These are phyloP conservation scores for Furcasterigmium furcatum DNA, from an alignment of 2,329 filamentous ascomycete species.

Conservation along the genomic window DNA sequence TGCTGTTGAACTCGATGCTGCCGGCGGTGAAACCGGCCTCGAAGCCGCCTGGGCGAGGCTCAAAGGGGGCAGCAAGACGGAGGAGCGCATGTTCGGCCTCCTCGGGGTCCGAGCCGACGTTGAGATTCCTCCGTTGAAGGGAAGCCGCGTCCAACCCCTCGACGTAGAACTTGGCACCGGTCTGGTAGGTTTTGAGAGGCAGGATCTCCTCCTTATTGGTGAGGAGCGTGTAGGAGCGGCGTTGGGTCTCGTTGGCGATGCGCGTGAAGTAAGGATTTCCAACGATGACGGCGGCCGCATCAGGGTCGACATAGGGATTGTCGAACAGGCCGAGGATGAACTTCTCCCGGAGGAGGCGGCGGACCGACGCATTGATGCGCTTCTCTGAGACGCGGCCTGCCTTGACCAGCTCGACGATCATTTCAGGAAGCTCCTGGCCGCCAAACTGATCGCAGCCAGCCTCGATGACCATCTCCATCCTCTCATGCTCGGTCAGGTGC, in stretches of 20 bases:
- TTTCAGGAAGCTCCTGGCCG: conserved; percentile 43
- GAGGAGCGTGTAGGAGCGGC: conserved; percentile 21
- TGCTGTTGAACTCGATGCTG: conserved; percentile 32
- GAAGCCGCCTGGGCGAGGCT: conserved; percentile 35
- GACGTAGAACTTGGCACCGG: conserved; percentile 16
- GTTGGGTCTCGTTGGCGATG: conserved; percentile 16
- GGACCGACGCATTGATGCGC: conserved; percentile 42
- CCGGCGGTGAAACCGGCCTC: conserved; percentile 36
- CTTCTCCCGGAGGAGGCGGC: conserved; percentile 44
- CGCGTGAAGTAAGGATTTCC: conserved; percentile 37
- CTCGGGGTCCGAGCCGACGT: conserved; percentile 26
- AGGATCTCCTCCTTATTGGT: conserved; percentile 17
- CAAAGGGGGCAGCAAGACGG: conserved; percentile 33
- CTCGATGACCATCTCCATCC: conserved; percentile 38
- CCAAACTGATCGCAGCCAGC: conserved; percentile 51
- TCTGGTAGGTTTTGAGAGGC: conserved; percentile 10
- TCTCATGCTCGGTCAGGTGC: conserved; percentile 35
- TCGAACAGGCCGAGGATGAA: conserved; percentile 50
- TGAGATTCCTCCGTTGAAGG: conserved; percentile 19
- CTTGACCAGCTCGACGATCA: conserved; percentile 41
- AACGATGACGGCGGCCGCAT: conserved; percentile 34
- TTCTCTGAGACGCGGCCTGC: conserved; percentile 34
- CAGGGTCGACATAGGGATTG: conserved; percentile 44
- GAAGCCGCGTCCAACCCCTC: conserved; percentile 9
- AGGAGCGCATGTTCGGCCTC: conserved; percentile 38